A percentile compares a stretch with the other conserved stretches of the same genome.
Conservation (phyloP, 1,284 basidiomycete genomes). For the Cronartium quercuum region DNA sequence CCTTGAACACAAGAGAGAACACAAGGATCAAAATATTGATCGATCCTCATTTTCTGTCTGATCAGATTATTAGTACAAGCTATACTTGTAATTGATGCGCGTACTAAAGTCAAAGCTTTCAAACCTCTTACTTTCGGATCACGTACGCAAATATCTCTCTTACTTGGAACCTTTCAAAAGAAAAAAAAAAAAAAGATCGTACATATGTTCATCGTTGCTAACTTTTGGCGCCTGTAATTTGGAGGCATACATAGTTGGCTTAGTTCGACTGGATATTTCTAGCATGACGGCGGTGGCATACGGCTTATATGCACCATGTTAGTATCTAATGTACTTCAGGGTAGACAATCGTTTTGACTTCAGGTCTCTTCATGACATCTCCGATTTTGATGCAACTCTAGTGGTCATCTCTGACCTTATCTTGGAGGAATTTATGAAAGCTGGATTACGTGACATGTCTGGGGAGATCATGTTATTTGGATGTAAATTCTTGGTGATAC, state of each 20-base stretch:
- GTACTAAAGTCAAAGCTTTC: not conserved
- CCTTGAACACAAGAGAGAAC: not conserved
- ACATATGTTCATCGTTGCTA: not conserved
- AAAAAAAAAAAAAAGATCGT: too few species aligned
- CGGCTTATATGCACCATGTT: not conserved
- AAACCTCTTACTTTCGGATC: not conserved
- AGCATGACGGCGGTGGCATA: not conserved
- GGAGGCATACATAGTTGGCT: not conserved
- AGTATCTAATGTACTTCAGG: not conserved
- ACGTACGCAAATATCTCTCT: not conserved
- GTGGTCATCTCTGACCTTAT: not conserved
- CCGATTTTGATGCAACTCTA: too few species aligned
- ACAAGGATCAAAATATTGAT: not conserved
- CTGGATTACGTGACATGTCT: conserved; percentile 1
- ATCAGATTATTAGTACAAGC: not conserved
- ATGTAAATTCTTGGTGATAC: not conserved
- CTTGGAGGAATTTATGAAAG: not conserved
- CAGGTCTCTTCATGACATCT: not conserved
- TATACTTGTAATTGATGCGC: not conserved
- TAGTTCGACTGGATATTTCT: not conserved
- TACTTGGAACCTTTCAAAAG: not conserved
- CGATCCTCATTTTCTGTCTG: not conserved
- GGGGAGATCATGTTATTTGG: not conserved
- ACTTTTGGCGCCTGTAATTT: not conserved
- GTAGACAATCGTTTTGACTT: not conserved